Conservation (phyloP, 257 asterid species). For the Plantago elongata region DNA sequence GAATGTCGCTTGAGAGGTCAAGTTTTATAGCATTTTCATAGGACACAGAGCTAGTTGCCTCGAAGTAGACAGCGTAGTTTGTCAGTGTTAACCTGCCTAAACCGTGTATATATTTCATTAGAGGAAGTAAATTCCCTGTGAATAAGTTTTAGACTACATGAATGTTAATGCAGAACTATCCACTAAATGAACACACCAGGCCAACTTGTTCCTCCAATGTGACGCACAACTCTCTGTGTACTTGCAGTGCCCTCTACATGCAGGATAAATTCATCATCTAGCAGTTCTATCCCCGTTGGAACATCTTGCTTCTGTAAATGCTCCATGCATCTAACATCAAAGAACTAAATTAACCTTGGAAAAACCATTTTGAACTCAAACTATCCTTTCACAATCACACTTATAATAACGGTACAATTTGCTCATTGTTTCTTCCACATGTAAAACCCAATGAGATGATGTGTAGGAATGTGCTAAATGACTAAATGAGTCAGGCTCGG, state of each 20-base stretch:
- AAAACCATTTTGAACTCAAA: neutral
- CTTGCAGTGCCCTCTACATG: constrained; percentile 88
- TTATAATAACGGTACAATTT: too few relatives aligned
- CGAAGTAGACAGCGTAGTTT: constrained; percentile 85
- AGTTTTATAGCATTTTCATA: constrained; percentile 72
- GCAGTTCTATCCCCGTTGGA: constrained; percentile 55
- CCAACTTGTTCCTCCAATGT: constrained; percentile 95
- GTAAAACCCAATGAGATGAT: neutral
- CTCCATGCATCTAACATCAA: constrained; percentile 51
- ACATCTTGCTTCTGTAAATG: constrained; percentile 64
- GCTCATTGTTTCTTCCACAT: neutral
- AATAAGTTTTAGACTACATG: neutral
- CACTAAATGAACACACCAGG: constrained; percentile 47
- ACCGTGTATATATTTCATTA: constrained; percentile 14
- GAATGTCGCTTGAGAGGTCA: constrained; percentile 56
- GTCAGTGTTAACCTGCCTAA: constrained; percentile 86
- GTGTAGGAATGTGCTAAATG: too few relatives aligned
- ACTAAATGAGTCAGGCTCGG: neutral
- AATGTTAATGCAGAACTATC: neutral
- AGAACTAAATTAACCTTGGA: neutral
- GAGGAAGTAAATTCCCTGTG: neutral
- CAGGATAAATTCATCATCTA: constrained; percentile 68
- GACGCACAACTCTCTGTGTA: constrained; percentile 83
- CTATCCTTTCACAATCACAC: neutral
- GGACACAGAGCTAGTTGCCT: constrained; percentile 63